Conservation (phyloP, 2,329 filamentous ascomycete species). For the Pezicula rhizophila region DNA sequence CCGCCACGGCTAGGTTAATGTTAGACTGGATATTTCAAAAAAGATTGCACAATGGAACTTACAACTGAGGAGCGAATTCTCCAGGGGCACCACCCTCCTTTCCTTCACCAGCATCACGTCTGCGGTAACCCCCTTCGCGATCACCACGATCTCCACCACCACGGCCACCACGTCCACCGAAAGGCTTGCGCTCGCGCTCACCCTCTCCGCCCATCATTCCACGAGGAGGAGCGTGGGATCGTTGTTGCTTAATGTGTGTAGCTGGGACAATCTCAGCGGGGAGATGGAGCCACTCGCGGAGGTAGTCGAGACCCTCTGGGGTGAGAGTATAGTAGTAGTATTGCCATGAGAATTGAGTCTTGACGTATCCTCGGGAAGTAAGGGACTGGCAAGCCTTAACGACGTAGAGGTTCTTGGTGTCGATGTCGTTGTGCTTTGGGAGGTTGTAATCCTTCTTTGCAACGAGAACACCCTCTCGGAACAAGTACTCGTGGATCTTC, state of each 20-base stretch:
- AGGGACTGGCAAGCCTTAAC: slow-evolving; percentile 99
- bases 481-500: slow-evolving; percentile 99
- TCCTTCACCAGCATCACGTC: slow-evolving; percentile 76
- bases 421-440: slow-evolving; percentile 94
- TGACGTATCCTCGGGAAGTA: slow-evolving; percentile 95
- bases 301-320: slow-evolving; percentile 99
- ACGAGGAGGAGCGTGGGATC: slow-evolving; percentile 93
- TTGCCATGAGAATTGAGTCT: slow-evolving; percentile 99
- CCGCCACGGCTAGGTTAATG: slow-evolving; percentile 64
- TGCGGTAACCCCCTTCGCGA: slow-evolving; percentile 85
- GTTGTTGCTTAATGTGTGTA: slow-evolving; percentile 99
- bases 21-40: slow-evolving; percentile 27
- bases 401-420: slow-evolving; percentile 99
- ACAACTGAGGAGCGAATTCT: slow-evolving; percentile 89
- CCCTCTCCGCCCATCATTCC: slow-evolving; percentile 92
- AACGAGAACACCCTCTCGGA: slow-evolving; percentile 88
- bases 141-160: slow-evolving; percentile 58
- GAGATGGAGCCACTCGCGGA: slow-evolving; percentile 99
- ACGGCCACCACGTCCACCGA: slow-evolving; percentile 67
- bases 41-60: slow-evolving; percentile 33
- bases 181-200: slow-evolving; percentile 74
- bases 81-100: slow-evolving; percentile 91
- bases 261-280: slow-evolving; percentile 98
- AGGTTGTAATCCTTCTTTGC: slow-evolving; percentile 99
- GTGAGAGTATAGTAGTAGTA: slow-evolving; percentile 99